A percentile compares a stretch with the other conserved stretches of the same genome.
Conservation (phyloP, 305 asterid species). For the Fraxinus platypoda region DNA sequence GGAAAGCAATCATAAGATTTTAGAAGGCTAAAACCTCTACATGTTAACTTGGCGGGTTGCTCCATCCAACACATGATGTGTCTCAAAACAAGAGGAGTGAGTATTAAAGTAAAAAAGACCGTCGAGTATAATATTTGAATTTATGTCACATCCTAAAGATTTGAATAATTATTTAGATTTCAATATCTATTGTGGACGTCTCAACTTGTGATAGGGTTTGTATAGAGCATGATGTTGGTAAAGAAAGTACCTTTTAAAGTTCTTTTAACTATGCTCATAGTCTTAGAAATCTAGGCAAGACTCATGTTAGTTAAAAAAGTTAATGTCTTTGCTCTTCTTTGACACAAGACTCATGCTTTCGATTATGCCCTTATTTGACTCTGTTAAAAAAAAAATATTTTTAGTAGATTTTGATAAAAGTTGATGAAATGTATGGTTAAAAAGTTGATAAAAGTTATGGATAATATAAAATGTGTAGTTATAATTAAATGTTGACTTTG, state of each 20-base stretch:
- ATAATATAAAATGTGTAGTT: too few species aligned
- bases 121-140: not conserved
- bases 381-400: not conserved
- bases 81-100: conserved; percentile 1
- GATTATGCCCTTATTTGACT: not conserved
- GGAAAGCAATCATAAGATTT: conserved; percentile 3
- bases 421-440: not conserved
- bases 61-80: conserved; percentile 23
- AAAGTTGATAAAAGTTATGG: not conserved
- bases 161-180: not conserved
- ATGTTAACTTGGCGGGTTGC: not conserved
- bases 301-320: too few species aligned
- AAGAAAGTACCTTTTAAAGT: not conserved
- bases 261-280: not conserved
- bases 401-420: too few species aligned
- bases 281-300: too few species aligned
- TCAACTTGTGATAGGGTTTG: not conserved
- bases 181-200: not conserved
- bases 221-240: not conserved
- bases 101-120: not conserved
- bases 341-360: not conserved
- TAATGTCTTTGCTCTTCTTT: too few species aligned
- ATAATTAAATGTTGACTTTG: not conserved
- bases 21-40: not conserved
- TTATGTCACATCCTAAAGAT: not conserved